These are phyloP conservation scores for Camillea tinctor DNA, from an alignment of 2,329 filamentous ascomycete genomes.

Conservation along the genomic window DNA sequence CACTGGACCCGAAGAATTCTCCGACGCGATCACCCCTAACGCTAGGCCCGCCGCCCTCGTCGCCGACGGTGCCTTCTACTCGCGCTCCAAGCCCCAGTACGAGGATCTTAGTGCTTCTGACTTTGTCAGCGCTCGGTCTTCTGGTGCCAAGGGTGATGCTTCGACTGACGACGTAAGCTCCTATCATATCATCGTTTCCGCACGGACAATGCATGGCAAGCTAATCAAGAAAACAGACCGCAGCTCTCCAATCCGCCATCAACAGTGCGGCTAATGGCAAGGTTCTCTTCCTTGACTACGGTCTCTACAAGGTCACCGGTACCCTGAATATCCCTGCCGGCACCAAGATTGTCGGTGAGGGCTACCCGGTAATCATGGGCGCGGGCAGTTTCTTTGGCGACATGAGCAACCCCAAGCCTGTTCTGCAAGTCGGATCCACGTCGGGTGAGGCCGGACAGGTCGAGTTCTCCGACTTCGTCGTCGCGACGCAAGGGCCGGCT, in stretches of 20 bases:
- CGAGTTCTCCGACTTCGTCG: slow-evolving; percentile 70
- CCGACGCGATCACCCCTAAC: slow-evolving; percentile 47
- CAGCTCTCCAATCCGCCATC: slow-evolving; percentile 57
- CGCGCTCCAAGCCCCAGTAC: slow-evolving; percentile 74
- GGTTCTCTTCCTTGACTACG: slow-evolving; percentile 57
- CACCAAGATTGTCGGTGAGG: slow-evolving; percentile 34
- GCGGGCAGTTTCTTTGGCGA: slow-evolving; percentile 56
- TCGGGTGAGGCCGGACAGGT: slow-evolving; percentile 63
- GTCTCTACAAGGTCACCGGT: slow-evolving; percentile 50
- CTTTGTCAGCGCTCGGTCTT: slow-evolving; percentile 54
- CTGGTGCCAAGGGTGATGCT: slow-evolving; percentile 69
- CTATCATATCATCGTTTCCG: slow-evolving; percentile 39
- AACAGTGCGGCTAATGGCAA: slow-evolving; percentile 47
- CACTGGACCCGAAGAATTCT: slow-evolving; percentile 40
- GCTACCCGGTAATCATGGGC: slow-evolving; percentile 46
- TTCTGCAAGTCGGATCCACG: slow-evolving; percentile 61
- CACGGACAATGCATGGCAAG: slow-evolving; percentile 28
- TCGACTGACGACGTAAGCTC: slow-evolving; percentile 58
- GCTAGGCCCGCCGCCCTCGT: slow-evolving; percentile 53
- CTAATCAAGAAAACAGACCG: slow-evolving; percentile 38
- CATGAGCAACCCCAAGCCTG: slow-evolving; percentile 57
- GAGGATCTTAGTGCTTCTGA: slow-evolving; percentile 51
- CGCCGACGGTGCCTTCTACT: slow-evolving; percentile 48
- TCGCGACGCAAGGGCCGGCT: slow-evolving; percentile 65
- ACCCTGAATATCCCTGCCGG: slow-evolving; percentile 48